Percentiles rank a stretch among this genome's conserved stretches.
Evolutionary conservation across 148 eudicot genomes (phyloP).

Genomic region (Heliamphora exappendiculata): DNA sequence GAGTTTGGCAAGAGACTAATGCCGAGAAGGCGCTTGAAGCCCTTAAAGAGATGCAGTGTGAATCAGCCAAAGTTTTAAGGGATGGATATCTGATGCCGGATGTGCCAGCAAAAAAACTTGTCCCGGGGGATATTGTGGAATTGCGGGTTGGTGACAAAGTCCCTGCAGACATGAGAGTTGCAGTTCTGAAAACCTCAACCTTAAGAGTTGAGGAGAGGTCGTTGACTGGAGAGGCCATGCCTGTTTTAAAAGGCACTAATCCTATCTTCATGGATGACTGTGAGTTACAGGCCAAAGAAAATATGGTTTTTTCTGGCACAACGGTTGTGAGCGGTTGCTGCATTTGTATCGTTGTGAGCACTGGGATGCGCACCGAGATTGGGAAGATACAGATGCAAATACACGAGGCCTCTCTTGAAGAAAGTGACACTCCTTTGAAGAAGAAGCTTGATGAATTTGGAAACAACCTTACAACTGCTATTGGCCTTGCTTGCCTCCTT

Average conservation of each 20-base stretch:
- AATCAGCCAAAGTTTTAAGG: constrained; percentile 56
- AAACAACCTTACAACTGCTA: constrained; percentile 50
- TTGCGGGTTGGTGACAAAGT: constrained; percentile 73
- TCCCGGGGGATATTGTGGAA: constrained; percentile 83
- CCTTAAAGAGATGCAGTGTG: constrained; percentile 74
- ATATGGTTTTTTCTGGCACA: constrained; percentile 83
- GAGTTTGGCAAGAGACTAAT: constrained; percentile 89
- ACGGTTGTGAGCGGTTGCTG: constrained; percentile 74
- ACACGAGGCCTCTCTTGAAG: constrained; percentile 69
- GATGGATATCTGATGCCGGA: constrained; percentile 61
- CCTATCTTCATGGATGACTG: constrained; percentile 49
- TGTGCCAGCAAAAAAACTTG: constrained; percentile 70
- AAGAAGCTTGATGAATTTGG: constrained; percentile 83
- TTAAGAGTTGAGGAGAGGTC: constrained; percentile 78
- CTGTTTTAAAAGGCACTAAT: constrained; percentile 50
- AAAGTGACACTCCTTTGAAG: constrained; percentile 68
- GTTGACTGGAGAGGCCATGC: constrained; percentile 78
- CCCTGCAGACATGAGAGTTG: constrained; percentile 81
- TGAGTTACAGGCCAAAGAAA: constrained; percentile 74
- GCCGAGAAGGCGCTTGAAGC: constrained; percentile 88
- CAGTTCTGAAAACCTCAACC: constrained; percentile 55
- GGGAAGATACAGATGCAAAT: constrained; percentile 72
- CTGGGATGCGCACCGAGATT: constrained; percentile 66
- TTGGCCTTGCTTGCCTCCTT: constrained; percentile 55
- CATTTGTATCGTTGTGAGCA: constrained; percentile 49